Evolutionary conservation across 208 protist species (phyloP).

Genomic region (Zelonia costaricensis): DNA sequence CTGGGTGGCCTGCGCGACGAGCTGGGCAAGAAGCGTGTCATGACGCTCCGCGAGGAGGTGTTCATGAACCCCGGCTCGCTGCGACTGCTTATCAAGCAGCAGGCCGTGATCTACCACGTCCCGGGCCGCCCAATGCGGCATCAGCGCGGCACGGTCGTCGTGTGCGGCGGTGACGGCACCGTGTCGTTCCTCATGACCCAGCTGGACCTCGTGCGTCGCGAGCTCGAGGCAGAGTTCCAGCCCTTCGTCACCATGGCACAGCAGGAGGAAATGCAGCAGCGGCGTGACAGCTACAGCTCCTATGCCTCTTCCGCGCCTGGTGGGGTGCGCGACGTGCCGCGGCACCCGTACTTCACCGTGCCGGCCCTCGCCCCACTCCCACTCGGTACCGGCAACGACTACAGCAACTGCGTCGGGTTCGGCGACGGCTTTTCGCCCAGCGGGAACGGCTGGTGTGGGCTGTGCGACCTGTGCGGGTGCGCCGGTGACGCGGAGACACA

Average conservation of each 20-base stretch:
- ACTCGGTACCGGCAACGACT: slow-evolving; percentile 88
- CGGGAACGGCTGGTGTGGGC: slow-evolving; percentile 6
- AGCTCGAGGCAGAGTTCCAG: slow-evolving; percentile 41
- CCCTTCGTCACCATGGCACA: slow-evolving; percentile 4
- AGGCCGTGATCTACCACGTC: slow-evolving; percentile 51
- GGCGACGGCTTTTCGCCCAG: slow-evolving; percentile 47
- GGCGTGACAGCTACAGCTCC: background rate
- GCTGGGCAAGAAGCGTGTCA: slow-evolving; percentile 56
- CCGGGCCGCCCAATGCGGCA: slow-evolving; percentile 6
- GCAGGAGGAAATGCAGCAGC: background rate
- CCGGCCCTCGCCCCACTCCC: slow-evolving; percentile 76
- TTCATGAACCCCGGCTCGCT: slow-evolving; percentile 57
- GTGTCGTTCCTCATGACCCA: slow-evolving; percentile 81
- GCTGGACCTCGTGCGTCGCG: slow-evolving; percentile 49
- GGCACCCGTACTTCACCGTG: slow-evolving; percentile 37
- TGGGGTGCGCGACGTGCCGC: background rate
- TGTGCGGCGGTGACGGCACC: slow-evolving; percentile 84
- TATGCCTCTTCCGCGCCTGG: background rate
- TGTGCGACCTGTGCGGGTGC: slow-evolving; percentile 19
- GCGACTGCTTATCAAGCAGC: slow-evolving; percentile 51
- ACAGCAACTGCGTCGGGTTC: slow-evolving; percentile 79
- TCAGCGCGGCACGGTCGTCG: slow-evolving; percentile 75
- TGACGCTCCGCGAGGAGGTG: slow-evolving; percentile 41
- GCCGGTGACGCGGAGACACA: slow-evolving; percentile 21
- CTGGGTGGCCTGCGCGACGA: slow-evolving; percentile 32